Conservation (phyloP, 305 asterid species). For the Fraxinus dipetala region DNA sequence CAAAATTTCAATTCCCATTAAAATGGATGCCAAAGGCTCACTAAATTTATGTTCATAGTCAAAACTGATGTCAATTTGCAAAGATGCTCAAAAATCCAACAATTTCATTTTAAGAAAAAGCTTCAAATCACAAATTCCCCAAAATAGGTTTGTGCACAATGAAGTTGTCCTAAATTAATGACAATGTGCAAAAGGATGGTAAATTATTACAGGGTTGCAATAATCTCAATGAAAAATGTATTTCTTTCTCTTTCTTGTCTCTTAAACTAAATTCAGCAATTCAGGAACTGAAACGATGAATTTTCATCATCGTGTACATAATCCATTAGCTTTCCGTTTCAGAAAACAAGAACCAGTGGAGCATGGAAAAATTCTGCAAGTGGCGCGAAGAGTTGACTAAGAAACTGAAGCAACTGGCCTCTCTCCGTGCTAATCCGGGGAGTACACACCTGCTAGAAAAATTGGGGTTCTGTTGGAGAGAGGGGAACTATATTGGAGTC, state of each 20-base stretch:
- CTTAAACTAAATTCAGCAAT: background rate
- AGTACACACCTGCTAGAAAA: background rate
- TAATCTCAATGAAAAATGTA: background rate
- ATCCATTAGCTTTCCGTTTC: background rate
- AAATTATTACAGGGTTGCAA: background rate
- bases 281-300: background rate
- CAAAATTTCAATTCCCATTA: no score
- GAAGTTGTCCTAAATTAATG: background rate
- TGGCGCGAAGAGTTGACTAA: background rate
- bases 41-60: background rate
- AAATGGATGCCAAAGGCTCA: no score
- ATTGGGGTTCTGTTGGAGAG: background rate
- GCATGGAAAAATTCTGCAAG: background rate
- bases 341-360: conserved; percentile 1
- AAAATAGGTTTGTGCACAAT: background rate
- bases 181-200: background rate
- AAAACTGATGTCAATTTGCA: background rate
- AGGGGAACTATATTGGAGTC: background rate
- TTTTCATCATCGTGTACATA: background rate
- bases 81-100: background rate
- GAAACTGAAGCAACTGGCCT: background rate
- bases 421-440: background rate
- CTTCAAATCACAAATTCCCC: background rate
- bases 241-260: background rate
- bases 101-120: background rate